A percentile compares a stretch with the other conserved stretches of the same genome.
phyloP scores from a whole-genome alignment of 2,329 filamentous ascomycete genomes.

The Kalaharituber pfeilii region DNA sequence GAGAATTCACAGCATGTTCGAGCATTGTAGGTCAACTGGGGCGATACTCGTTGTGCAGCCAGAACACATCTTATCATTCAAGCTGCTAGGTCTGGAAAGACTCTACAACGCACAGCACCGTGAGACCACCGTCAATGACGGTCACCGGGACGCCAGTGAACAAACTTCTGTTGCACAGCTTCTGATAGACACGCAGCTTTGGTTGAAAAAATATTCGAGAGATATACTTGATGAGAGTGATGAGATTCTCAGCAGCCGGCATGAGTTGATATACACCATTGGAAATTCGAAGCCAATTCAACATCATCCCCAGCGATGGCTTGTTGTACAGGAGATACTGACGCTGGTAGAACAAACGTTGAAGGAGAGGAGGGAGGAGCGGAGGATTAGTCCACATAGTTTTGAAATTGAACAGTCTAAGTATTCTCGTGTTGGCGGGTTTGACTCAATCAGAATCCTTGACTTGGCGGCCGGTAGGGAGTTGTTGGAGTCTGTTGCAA shows the following conservation, averaged over 20 bases:
- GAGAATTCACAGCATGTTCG: constrained; percentile 28
- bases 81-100: constrained; percentile 42
- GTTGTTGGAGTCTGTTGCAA: constrained; percentile 27
- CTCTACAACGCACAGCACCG: constrained; percentile 24
- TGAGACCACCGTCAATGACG: neutral
- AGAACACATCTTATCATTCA: constrained; percentile 46
- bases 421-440: constrained; percentile 24
- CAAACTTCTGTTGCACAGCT: constrained; percentile 20
- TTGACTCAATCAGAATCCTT: constrained; percentile 36
- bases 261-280: constrained; percentile 47
- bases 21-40: constrained; percentile 33
- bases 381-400: constrained; percentile 24
- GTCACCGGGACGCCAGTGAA: neutral
- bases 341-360: constrained; percentile 27
- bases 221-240: constrained; percentile 51
- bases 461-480: constrained; percentile 22
- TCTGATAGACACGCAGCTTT: constrained; percentile 31
- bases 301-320: constrained; percentile 40
- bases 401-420: constrained; percentile 29
- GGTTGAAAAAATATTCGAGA: constrained; percentile 31
- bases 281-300: constrained; percentile 37
- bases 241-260: constrained; percentile 43
- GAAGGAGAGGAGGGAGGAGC: constrained; percentile 24
- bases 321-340: constrained; percentile 37
- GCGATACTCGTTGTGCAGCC: constrained; percentile 46